These are phyloP conservation scores for Neopestalotiopsis rosae DNA, from an alignment of 2,329 filamentous ascomycete genomes.

Conservation along the genomic window DNA sequence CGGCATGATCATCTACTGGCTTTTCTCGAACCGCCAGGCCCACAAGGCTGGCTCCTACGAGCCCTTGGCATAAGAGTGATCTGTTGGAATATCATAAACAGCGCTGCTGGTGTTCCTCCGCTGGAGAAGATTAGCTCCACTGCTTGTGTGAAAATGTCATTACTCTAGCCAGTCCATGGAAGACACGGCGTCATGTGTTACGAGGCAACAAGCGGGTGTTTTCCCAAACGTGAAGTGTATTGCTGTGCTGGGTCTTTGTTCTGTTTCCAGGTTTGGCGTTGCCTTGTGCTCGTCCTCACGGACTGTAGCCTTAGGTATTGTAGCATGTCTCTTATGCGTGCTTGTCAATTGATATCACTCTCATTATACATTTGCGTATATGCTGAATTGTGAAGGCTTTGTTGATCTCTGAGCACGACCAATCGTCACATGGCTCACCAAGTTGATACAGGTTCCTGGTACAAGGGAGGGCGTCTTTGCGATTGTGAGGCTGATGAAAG, in stretches of 20 bases:
- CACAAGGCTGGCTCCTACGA: constrained; percentile 64
- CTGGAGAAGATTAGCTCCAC: neutral
- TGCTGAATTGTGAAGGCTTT: neutral
- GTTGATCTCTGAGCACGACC: neutral
- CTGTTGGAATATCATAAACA: neutral
- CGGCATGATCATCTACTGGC: constrained; percentile 66
- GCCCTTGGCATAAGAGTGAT: constrained; percentile 41
- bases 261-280: neutral
- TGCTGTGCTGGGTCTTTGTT: neutral
- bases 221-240: neutral
- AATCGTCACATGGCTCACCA: neutral
- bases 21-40: constrained; percentile 66
- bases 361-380: neutral
- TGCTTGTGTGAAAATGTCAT: neutral
- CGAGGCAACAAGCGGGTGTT: neutral
- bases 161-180: neutral
- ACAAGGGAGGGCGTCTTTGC: too few relatives aligned
- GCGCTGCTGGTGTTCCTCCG: neutral
- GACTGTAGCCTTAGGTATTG: neutral
- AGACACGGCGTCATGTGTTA: neutral
- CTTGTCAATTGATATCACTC: neutral
- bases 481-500: too few relatives aligned
- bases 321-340: neutral
- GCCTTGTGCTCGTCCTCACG: neutral
- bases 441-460: neutral